Base-by-base conservation (phyloP, 768 basidiomycete species). In the Pseudohyphozyma bogoriensis region DNA sequence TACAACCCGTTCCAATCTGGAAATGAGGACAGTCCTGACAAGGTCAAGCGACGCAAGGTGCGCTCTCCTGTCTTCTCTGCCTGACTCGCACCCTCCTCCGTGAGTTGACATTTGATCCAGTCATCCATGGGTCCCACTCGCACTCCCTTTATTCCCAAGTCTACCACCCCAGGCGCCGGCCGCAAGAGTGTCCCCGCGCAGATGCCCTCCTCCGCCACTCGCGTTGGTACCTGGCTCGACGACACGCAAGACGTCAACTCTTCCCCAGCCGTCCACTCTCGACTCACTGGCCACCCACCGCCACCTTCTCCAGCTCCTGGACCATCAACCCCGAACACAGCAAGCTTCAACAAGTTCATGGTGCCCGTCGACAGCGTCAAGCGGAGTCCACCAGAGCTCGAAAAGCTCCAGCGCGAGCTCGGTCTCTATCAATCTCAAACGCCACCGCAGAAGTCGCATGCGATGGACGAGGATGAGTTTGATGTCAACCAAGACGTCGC, bases 1-100 rank as follows among this genome's bases (percentile, higher is more conserved):
- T 66, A 31, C 55, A 66, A 66, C 55, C 65, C 65, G n/a, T 66
- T 66, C 44, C 65, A 66, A 49, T 57, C 55, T 0, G 60, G 60
- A 28, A 58, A 52, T 3, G 65, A 66, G 29, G 65, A 66, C 8
- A 66, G 60, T 24, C 65, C 65, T 1, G 42, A 36, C n/a, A 52
- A 55, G 20, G 8, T 7, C 12, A 66, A 66, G 55, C 49, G 49
- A 13, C 50, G 60, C 28, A 65, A 65, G 57, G 64, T 65, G 35
- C 16, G 58, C 37, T 24, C n/a, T 1, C 2, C 12, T n/a, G 8
- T 44, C 20, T 13, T 16, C 26, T 18, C 9, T 12, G 18, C 9
- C 22, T 16, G 5, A 3, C 13, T 9, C 10, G 11, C 18, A 10
- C 32, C 33, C 20, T 6, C 18, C 26, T 16, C 32, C 4, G 5